Conservation (phyloP, 2,329 filamentous ascomycete species). For the Alternaria dauci region DNA sequence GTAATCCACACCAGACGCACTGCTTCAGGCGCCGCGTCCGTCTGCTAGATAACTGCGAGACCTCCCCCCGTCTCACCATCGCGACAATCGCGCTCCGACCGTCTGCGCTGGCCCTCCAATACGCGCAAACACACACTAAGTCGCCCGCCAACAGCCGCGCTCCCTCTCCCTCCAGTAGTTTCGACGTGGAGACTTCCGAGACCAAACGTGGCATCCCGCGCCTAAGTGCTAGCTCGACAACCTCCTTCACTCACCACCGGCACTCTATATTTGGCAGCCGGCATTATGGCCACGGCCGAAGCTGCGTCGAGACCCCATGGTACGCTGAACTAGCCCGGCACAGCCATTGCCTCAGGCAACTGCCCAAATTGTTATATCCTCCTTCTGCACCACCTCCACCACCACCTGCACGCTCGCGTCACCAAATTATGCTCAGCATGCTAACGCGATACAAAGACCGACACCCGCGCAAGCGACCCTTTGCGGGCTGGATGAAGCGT, state of each 20-base stretch:
- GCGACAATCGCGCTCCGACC: neutral
- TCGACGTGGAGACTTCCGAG: conserved; percentile 23
- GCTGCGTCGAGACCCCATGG: conserved; percentile 55
- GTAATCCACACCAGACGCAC: neutral
- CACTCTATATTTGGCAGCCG: conserved; percentile 20
- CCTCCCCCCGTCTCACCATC: neutral
- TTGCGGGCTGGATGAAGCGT: conserved; percentile 93
- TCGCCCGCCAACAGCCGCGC: neutral
- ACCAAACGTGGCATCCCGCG: conserved; percentile 15
- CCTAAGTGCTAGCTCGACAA: neutral
- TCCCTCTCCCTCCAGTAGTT: neutral
- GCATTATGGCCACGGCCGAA: conserved; percentile 56
- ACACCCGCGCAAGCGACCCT: conserved; percentile 80
- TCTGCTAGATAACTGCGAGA: neutral
- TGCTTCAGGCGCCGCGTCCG: neutral
- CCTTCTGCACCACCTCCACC: neutral
- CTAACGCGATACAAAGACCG: conserved; percentile 65
- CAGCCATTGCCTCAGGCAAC: conserved; percentile 27
- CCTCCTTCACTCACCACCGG: conserved; percentile 7
- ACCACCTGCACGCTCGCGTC: conserved; percentile 2
- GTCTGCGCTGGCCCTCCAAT: neutral
- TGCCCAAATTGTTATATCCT: neutral
- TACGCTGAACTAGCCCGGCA: conserved; percentile 42
- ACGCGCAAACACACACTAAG: neutral
- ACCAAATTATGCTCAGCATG: conserved; percentile 16